Evolutionary conservation across 805 yeast species (phyloP), one percentile per base, ranked within the genome.

Genomic region (Lachancea kluyveri): DNA sequence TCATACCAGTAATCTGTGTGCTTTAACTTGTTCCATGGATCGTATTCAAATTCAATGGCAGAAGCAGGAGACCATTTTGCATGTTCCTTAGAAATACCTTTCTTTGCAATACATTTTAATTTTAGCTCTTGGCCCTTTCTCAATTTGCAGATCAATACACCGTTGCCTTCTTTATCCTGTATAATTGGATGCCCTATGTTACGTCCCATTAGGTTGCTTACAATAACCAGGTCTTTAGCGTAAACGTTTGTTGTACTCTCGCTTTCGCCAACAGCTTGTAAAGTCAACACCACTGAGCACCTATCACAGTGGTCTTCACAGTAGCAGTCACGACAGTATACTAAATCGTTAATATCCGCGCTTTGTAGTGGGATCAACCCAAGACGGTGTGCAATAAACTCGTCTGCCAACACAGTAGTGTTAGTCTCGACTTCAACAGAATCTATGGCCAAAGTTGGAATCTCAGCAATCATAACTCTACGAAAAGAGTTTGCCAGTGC

Each of bases 51-150:
- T 12, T 94, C 96, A 34, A 90, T 74, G 14, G 97, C 97, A 0
- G 96, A 73, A 45, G 94, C 82, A 8, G 98, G 96, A 5, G 92
- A 79, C 99, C 99, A 92, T 54, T 92, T 92, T 30, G 98, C 96
- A 55, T 92, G 99, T 57, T 92, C 99, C 57, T 88, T 88, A 30
- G 95, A 84, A 37, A 87, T 87, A 26, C 97, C 98, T 65, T 92
- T 92, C 61, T 92, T 92, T 34, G 99, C 98, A 41, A 92, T 81
- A 62, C 99, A 92, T 45, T 80, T 79, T 39, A 92, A 64, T 46
- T 80, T 74, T 47, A 92, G 68, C 55, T 90, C 96, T 64, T 92
- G 99, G 50, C 87, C 90, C 54, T 82, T 83, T 57, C 95, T 76
- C 46, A 92, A 70, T 59, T 90, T 87, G 62, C 95, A 86, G 45